Base-by-base conservation (phyloP, 1,284 basidiomycete species). In the Pseudozyma thailandica region DNA sequence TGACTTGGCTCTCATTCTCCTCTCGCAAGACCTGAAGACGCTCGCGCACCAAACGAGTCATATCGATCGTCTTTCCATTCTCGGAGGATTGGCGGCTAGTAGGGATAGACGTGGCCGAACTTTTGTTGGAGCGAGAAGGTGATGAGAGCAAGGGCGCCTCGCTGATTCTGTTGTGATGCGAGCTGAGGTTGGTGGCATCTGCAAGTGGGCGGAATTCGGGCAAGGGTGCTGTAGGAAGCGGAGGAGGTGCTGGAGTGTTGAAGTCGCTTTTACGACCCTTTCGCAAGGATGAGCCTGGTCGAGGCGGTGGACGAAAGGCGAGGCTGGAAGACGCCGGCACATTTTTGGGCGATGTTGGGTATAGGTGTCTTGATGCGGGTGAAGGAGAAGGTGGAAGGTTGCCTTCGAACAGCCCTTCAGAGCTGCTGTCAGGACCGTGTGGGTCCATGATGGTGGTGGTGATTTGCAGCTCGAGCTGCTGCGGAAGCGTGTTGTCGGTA, bases 1-100 rank as follows among this genome's bases (percentile, higher is more conserved):
- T 71, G 51, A 70, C 72, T 55, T 76, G 74, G 16, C 37, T 68
- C 52, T 76, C 70, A 47, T 70, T 70, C 42, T 73, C 70, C 43
- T 71, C 62, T 42, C 65, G 59, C 44, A 76, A 38, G 5, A 55
- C 56, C 30, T 73, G 70, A 2, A 76, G 52, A 6, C 70, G 70
- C 26, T 73, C 63, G 27, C 64, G 62, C 16, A 58, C 54, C 13
- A 62, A 33, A 18, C 65, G 63, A 10, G 70, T 58, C 41, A 65
- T 49, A 37, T 58, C 74, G 55, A 66, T 21, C 10, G 58, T 63
- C 31, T 50, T 60, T 30, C 56, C 61, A 16, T 52, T 55, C 12
- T 64, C 61, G 5, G 56, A 64, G 4, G 57, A 60, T 31, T 18
- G 48, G 18, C 30, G 46, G 39, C 57, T 64, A 26, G 28, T 39